Evolutionary conservation across 2,329 filamentous ascomycete genomes (phyloP).

Genomic region (Alternaria postmessia): DNA sequence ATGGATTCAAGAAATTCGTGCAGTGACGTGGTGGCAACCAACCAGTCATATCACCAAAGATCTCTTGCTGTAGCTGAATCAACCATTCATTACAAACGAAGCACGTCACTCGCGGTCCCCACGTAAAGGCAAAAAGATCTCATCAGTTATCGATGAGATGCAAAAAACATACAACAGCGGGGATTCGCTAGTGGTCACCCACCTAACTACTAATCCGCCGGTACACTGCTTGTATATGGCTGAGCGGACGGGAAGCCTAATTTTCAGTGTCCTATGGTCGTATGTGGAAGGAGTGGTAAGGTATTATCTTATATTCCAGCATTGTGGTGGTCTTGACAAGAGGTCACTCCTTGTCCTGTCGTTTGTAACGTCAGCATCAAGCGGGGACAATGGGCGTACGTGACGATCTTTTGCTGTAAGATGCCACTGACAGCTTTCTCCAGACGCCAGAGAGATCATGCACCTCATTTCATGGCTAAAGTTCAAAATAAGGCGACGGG

Average conservation of each 20-base stretch:
- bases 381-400: not conserved
- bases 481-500: conserved; percentile 20
- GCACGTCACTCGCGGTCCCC: no score
- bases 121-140: no score
- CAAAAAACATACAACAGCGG: no score
- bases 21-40: no score
- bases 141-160: no score
- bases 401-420: not conserved
- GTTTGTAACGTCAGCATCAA: not conserved
- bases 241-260: not conserved
- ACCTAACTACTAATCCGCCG: no score
- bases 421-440: not conserved
- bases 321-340: fast-evolving
- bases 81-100: no score
- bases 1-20: no score
- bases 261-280: not conserved
- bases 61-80: no score
- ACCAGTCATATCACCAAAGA: no score
- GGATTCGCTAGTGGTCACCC: no score
- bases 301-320: not conserved
- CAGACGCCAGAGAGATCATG: not conserved
- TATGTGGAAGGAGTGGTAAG: not conserved
- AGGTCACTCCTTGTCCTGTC: not conserved
- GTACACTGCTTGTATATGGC: no score
- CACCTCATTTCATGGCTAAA: conserved; percentile 17